Base-by-base conservation (phyloP, 345 rosid species). In the Gossypium stocksii region DNA sequence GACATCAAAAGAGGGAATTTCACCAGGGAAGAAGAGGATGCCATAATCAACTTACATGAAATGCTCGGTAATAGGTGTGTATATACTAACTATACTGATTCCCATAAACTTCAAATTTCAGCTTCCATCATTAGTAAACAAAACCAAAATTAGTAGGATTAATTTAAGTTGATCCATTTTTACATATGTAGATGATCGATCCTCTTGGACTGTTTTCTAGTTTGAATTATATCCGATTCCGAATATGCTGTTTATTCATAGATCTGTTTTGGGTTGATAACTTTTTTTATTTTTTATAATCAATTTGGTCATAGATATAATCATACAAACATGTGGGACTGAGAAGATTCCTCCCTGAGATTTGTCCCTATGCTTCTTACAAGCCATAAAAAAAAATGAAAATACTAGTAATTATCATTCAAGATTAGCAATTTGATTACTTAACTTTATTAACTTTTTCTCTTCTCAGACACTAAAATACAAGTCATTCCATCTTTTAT, bases 1-100 rank as follows among this genome's bases (percentile, higher is more conserved):
- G 94, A 90, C 59, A 92, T 92, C 19, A 92, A 92, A 79, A 77
- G 94, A 73, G 97, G 94, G 43, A 90, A 92, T 72, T 92, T 92
- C 75, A 87, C 77, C 73, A 72, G 73, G 58, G 91, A 88, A 83
- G 97, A 92, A 79, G 97, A 92, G 74, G 85, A 90, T 13, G 80
- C 91, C 64, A 87, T 92, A 63, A 84, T 91, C 79, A 71, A 87
- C 17, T 74, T 89, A 52, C 94, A 91, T 74, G 79, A 87, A 73
- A 61, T 59, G 79, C 66, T 89, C 0, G 97, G 97, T 45, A 89
- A 91, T 70, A 88, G 89, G 94, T 89, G 74, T 11, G 80, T 70
- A 23, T 56, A 23, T 13, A 34, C 41, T 34, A 34, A 1, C 41
- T 5, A 34, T 34, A 34, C 41, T 54, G 11, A 9, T 75, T 54